These are phyloP conservation scores for Cicer chorassanicum DNA, from an alignment of 306 rosid species.

Conservation along the genomic window DNA sequence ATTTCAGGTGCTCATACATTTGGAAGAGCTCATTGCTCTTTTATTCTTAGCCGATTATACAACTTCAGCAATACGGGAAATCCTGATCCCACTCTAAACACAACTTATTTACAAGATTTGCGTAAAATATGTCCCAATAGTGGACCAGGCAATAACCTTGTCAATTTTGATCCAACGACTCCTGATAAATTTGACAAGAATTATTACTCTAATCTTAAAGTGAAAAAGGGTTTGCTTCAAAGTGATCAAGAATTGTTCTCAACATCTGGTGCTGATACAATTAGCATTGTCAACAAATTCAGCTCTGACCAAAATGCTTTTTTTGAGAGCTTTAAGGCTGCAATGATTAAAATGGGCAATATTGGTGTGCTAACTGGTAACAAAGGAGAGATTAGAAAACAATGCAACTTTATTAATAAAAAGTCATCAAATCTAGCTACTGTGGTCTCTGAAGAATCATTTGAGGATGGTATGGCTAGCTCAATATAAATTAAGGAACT, in stretches of 20 bases:
- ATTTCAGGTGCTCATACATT: constrained; percentile 56
- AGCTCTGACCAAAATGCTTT: not conserved
- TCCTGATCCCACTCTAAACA: constrained; percentile 50
- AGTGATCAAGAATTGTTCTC: constrained; percentile 56
- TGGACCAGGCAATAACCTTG: constrained; percentile 11
- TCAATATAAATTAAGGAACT: not conserved
- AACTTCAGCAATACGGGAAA: constrained; percentile 34
- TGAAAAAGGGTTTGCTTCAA: constrained; percentile 39
- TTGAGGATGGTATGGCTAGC: constrained; percentile 24
- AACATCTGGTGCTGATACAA: constrained; percentile 42
- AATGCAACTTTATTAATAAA: constrained; percentile 44
- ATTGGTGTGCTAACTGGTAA: constrained; percentile 45
- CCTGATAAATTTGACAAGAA: constrained; percentile 42
- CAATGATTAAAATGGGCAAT: constrained; percentile 53
- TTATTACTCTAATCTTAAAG: constrained; percentile 46
- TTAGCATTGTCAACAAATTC: constrained; percentile 38
- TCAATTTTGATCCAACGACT: constrained; percentile 41
- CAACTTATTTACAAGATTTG: constrained; percentile 33
- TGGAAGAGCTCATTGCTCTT: constrained; percentile 45
- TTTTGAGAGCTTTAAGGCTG: constrained; percentile 16
- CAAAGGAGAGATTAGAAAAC: constrained; percentile 46
- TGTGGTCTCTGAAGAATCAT: not conserved
- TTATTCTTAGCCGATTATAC: constrained; percentile 30
- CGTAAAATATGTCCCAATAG: constrained; percentile 25
- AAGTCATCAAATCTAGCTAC: not conserved